Conservation (phyloP, 805 yeast species). For the Yamadazyma ubonensis region DNA sequence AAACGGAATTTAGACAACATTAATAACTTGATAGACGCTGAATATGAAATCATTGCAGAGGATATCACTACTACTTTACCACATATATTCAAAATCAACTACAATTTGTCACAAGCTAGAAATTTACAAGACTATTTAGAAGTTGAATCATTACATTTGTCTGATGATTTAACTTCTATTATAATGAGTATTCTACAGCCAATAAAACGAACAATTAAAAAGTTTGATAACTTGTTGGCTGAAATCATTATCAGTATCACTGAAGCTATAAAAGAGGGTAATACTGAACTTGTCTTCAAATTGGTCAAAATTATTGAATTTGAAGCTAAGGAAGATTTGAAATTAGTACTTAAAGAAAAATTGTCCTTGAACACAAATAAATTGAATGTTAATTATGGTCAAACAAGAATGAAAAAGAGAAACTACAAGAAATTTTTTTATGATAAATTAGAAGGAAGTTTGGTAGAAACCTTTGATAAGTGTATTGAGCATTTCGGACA, state of each 20-base stretch:
- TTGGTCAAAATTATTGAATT: constrained; percentile 73
- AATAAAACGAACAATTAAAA: constrained; percentile 45
- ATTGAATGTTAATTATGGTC: constrained; percentile 25
- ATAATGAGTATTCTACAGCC: constrained; percentile 56
- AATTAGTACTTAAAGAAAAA: constrained; percentile 34
- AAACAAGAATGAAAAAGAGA: constrained; percentile 43
- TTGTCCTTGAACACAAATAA: constrained; percentile 23
- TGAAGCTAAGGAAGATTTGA: constrained; percentile 78
- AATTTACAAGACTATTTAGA: constrained; percentile 77
- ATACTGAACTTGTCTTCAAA: constrained; percentile 65
- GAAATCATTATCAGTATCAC: constrained; percentile 68
- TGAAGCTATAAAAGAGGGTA: constrained; percentile 70
- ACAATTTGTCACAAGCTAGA: constrained; percentile 62
- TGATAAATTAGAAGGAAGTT: constrained; percentile 54
- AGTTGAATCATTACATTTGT: constrained; percentile 44
- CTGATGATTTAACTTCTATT: constrained; percentile 68
- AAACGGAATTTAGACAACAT: constrained; percentile 50
- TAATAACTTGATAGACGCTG: constrained; percentile 50
- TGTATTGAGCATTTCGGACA: constrained; percentile 54
- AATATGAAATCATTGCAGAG: constrained; percentile 31
- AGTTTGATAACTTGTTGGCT: constrained; percentile 63
- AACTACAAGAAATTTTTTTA: constrained; percentile 63
- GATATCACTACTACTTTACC: constrained; percentile 46
- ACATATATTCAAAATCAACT: constrained; percentile 66
- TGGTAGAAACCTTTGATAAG: constrained; percentile 65